Evolutionary conservation across 768 basidiomycete genomes (phyloP), one percentile per base, ranked within the genome.

Genomic region (Amylocystis lapponica): DNA sequence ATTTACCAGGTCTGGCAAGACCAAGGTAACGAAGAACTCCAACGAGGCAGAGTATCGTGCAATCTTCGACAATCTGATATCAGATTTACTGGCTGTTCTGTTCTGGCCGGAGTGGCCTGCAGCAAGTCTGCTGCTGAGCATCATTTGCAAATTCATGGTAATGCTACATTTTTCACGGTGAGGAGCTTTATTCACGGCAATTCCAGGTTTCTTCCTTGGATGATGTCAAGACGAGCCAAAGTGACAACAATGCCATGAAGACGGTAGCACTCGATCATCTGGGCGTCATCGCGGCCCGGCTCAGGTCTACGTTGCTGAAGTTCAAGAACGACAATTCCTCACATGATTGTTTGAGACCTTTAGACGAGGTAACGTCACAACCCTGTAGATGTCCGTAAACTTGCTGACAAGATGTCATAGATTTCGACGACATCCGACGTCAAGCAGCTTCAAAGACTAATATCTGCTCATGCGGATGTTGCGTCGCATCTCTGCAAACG

Each of bases 71-170:
- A 87, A 87, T 53, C 69, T 98, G 10, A 79, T 98, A 31, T 79
- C 81, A 2, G 96, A 99, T 57, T 69, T 96, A 19, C 72, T 98
- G 19, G 75, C 77, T 8, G 92, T 96, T 16, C 68, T 97, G 5
- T 93, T 86, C 59, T 89, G 89, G 80, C 94, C 96, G 0, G 96
- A 99, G 63, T 99, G 95, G 93, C 96, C 96, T 5, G 94, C 89
- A 9, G 89, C 96, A 2, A 75, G 81, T 32, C 64, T 96, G 14
- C 70, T 96, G 29, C 66, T 98, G 27, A 78, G 75, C 33, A 83
- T 96, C 36, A 78, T 83, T 6, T 86, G 82, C 50, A 86, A 83
- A 58, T 83, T 82, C 52, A 89, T 98, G 89, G 94, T 91, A 46
- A 73, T 52, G 12, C 20, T 6, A 25, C 40, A 14, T 32, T 37